These are phyloP conservation scores for Arthroderma uncinatum DNA, from an alignment of 2,329 filamentous ascomycete genomes.

Conservation along the genomic window DNA sequence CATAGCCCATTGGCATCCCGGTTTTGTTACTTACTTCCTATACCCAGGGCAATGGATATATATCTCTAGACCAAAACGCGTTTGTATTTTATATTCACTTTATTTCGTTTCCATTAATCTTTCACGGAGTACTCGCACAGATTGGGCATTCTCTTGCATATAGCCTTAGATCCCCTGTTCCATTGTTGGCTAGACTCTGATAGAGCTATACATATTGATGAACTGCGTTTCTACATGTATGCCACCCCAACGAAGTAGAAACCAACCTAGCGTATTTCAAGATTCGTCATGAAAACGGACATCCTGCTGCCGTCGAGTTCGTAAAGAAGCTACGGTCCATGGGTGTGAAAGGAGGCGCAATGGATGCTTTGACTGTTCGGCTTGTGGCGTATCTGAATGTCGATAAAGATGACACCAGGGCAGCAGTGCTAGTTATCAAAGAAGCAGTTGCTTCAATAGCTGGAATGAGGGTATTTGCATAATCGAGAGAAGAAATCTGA, in stretches of 20 bases:
- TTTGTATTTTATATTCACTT: neutral
- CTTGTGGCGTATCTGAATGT: constrained; percentile 3
- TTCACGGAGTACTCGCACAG: too few species aligned
- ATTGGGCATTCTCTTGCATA: neutral
- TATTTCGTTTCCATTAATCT: neutral
- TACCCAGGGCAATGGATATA: neutral
- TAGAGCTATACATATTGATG: neutral
- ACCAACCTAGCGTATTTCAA: constrained; percentile 5
- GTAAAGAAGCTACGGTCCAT: neutral
- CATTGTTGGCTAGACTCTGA: neutral
- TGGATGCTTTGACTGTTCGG: neutral
- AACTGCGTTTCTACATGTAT: neutral
- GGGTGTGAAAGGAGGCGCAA: neutral
- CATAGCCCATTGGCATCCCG: neutral
- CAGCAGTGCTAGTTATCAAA: neutral
- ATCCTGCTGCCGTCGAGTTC: neutral
- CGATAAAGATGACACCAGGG: neutral
- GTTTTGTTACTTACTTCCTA: neutral
- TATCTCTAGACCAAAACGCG: neutral
- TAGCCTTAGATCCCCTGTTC: neutral
- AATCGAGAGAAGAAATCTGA: neutral
- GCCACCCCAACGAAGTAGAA: neutral
- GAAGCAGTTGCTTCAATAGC: neutral
- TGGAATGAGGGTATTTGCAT: neutral
- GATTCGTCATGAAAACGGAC: neutral